Base-by-base conservation (phyloP, 2,329 filamentous ascomycete species). In the Emydomyces testavorans region DNA sequence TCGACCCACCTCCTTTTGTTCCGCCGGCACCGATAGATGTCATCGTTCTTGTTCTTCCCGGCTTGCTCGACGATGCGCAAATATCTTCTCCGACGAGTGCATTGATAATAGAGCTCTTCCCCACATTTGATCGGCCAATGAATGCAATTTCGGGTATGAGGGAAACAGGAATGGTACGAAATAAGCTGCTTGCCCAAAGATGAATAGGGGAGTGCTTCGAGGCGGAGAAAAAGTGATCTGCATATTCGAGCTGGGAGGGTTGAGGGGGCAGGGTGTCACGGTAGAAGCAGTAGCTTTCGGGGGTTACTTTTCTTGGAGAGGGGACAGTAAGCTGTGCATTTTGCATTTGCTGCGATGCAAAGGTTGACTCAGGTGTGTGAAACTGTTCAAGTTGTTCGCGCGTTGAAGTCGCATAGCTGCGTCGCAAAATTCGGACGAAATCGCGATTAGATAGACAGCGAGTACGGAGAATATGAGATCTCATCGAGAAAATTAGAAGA, bases 41-140 rank as follows among this genome's bases (percentile, higher is more conserved):
- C 77, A 85, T 81, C 15, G 75, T 74, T 51, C 70, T 70, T 4
- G 81, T 85, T 38, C 76, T 69, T 0, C 81, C 81, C 0, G 78
- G 77, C 15, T 75, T 77, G 2, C 72, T 73, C 3, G 73, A 77
- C 0, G 78, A 78, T 57, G 72, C 69, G 48, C 77, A 78, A 11
- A 77, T 61, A 13, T 67, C 60, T 53, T 62, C 60, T 41, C 58
- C 70, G 61, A 82, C 71, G 6, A 85, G 64, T 2, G 77, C 76
- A 59, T 86, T 86, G 21, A 85, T 67, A 3, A 85, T 59, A 1
- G 73, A 77, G 46, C 74, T 79, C 64, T 86, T 85, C 46, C 82
- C 82, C 4, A 83, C 81, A 57, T 86, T 86, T 32, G 76, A 80
- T 39, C 82, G 74, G 15, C 82, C 82, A 3, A 85, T 69, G 58